Base-by-base conservation (phyloP, 1,284 basidiomycete species). In the Ceratobasidium sp. region DNA sequence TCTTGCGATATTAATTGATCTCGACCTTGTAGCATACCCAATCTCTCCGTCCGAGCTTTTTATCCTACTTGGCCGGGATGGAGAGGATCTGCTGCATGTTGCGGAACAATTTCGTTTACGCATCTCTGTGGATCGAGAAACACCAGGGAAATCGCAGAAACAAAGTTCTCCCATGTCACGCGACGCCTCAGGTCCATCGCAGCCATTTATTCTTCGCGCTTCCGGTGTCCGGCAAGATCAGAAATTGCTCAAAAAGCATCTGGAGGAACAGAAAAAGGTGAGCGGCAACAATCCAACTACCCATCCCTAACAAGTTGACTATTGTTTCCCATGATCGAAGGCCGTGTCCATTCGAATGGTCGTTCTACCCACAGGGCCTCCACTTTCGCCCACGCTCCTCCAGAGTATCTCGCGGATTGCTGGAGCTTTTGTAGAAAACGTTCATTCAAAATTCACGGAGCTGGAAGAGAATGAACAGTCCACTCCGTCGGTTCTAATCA, bases 351-450 rank as follows among this genome's bases (percentile, higher is more conserved):
- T 31, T 4, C 44, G 69, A 15, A 17, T 51, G 15, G 57, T 72
- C 14, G 53, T 53, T 9, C 45, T 72, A 7, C 69, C 69, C 24
- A 62, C 57, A 15, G 69, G 69, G 2, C 69, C 69, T 22, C 44
- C 57, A 33, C 24, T 72, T 24, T 50, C 57, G 6, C 47, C 44
- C 8, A 22, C 57, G 31, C 19, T 57, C 9, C 44, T 72, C 6
- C 69, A 62, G 31, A 62, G n/a, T n/a, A 62, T 72, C 44, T 72
- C 69, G 4, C 56, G 69, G 36, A 60, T 48, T 2, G 24, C 57
- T 11, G 69, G 56, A 22, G 69, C 69, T 6, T 72, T 72, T n/a
- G 57, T 57, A 22, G 69, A 72, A 27, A 72, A 72, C 24, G 19
- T 62, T 14, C 27, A 22, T 9, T 31, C 29, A 36, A 15, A 47